phyloP scores from a whole-genome alignment of 495 filamentous ascomycete genomes.

The Penicillium waksmanii region DNA sequence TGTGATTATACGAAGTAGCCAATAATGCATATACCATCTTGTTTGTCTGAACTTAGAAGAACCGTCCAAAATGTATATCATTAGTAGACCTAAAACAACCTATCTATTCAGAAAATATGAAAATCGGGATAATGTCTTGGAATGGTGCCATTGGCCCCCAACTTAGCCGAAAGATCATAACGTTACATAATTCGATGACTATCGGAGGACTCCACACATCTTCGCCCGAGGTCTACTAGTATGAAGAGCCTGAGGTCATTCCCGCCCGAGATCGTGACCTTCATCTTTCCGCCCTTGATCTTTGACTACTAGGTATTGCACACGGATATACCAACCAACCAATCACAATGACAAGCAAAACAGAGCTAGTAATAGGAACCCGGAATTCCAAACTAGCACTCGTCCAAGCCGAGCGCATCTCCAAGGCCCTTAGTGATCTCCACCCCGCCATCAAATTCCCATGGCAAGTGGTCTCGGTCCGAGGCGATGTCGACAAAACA shows the following conservation, averaged over 20 bases:
- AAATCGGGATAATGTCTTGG: neutral
- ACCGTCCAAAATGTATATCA: neutral
- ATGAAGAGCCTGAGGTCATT: too few relatives aligned
- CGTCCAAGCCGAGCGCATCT: constrained; percentile 67
- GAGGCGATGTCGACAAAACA: constrained; percentile 72
- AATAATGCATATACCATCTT: constrained; percentile 30
- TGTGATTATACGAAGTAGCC: constrained; percentile 16
- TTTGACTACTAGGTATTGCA: neutral
- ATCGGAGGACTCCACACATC: too few relatives aligned
- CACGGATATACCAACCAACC: neutral
- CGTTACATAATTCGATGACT: too few relatives aligned
- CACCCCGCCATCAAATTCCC: constrained; percentile 50
- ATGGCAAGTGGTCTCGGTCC: constrained; percentile 16
- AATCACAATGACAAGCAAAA: neutral
- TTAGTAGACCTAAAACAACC: too few relatives aligned
- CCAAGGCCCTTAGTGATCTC: constrained; percentile 52
- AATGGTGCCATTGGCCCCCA: neutral
- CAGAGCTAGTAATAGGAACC: constrained; percentile 59
- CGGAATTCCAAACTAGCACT: constrained; percentile 73
- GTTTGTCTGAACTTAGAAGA: neutral
- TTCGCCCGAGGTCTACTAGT: too few relatives aligned
- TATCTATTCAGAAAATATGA: too few relatives aligned
- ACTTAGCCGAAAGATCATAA: neutral
- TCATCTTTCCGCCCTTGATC: neutral
- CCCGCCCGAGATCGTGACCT: neutral